Evolutionary conservation across 305 asterid genomes (phyloP), one percentile per base, ranked within the genome.

Genomic region (Ruellia speciosa): DNA sequence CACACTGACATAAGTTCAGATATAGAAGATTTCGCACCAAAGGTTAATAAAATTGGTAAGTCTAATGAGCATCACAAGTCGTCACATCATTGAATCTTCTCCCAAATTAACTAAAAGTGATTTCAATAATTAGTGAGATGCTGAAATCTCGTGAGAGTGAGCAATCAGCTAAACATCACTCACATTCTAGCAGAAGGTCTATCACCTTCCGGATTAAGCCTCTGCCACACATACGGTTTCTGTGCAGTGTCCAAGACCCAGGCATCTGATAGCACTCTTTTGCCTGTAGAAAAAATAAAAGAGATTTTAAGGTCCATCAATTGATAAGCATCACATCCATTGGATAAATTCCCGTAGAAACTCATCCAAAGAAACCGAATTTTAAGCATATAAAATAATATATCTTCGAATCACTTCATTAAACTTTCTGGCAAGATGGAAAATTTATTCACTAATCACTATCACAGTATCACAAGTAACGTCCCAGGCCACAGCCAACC

Each of bases 171-270:
- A 60, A 59, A 59, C 57, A 60, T 57, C 9, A 79, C 99, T 84
- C 70, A 93, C 99, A 93, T 82, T 83, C 99, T 81, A 59, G 94
- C 97, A 69, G 92, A 79, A 66, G 97, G 99, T 69, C 79, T 81
- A 70, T 88, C 96, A 9, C 99, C 99, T 79, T 84, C 95, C 3
- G 97, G 95, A 74, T 80, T 84, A 69, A 93, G 96, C 77, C 85
- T 84, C 81, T 79, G 89, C 99, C 97, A 89, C 49, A 51, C 90
- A 71, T 93, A 92, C 1, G 99, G 99, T 72, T 93, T 93, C 70
- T 88, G 97, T 63, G 97, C 96, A 64, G 99, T 93, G 67, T 93
- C 99, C 79, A 93, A 83, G 57, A 75, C 90, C 99, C 99, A 93
- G 65, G 96, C 93, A 86, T 93, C 99, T 47, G 99, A 84, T 57